Base-by-base conservation (phyloP, 768 basidiomycete genomes). In the Rhodocollybia butyracea region DNA sequence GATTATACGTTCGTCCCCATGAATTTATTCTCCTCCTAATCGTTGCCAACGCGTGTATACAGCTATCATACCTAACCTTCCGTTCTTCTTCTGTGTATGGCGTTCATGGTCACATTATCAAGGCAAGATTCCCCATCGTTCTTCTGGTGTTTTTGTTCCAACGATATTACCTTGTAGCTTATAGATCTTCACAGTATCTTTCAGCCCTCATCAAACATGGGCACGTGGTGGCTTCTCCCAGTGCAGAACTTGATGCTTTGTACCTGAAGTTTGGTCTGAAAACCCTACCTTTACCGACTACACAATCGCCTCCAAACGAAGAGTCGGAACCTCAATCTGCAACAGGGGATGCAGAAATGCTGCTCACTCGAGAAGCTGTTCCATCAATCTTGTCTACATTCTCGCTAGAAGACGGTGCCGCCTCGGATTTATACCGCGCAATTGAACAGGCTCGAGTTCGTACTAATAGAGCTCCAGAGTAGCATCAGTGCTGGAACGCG, bases 71-170 rank as follows among this genome's bases (percentile, higher is more conserved):
- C 91, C 90, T 29, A 93, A 93, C 66, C 68, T 93, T 21, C 90
- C 90, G 0, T 86, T 93, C 66, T 90, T 93, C 73, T 93, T 89
- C 69, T 91, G 88, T 61, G 80, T 76, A 10, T 93, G 90, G 90
- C 78, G 90, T 41, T 84, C 88, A 40, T 93, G 89, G 89, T 86
- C 85, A 38, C 90, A 93, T 68, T 92, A 86, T 66, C 81, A 76
- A 78, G 89, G 89, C 89, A 55, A 41, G 56, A 53, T 32, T 8
- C 26, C 55, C 40, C 27, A n/a, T 21, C 17, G 22, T 46, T 19
- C 19, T 29, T n/a, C 10, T 22, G n/a, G 2, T 32, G 24, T 43
- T 22, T 5, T 15, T 5, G 39, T 30, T 30, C 13, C 19, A 34
- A 39, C 10, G 22, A 29, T 43, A 36, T 56, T 38, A 7, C 15